Base-by-base conservation (phyloP, 345 rosid species). In the Eucalyptus cloeziana region DNA sequence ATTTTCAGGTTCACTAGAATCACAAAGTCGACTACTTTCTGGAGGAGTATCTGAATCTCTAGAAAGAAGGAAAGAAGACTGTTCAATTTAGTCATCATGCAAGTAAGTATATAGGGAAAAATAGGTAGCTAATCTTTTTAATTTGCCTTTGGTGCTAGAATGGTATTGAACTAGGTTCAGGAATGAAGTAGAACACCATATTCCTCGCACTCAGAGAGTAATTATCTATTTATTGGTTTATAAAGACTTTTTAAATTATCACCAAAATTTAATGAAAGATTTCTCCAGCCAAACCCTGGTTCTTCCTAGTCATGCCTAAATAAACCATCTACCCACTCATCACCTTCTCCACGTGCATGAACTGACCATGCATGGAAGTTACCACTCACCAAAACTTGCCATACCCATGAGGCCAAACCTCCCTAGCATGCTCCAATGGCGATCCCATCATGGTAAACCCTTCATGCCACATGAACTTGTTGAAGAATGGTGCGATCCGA, bases 381-480 rank as follows among this genome's bases (percentile, higher is more conserved):
- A 27, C 69, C 43, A 91, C 92, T 90, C 91, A 97, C 99, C 99
- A 95, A 92, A 95, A 96, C 43, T 88, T 89, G 47, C 86, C 88
- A 90, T 92, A 93, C 79, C 86, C 93, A n/a, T 87, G 64, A 21
- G 99, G 98, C 98, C 96, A 97, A 87, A 97, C 97, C 88, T 90
- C 83, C 86, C 91, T 94, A 60, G 96, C 98, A 83, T 97, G 96
- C 86, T 93, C 94, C 33, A 89, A 40, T 27, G 97, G 95, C 2
- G 98, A 95, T 49, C 96, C 97, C 52, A 93, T 90, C 86, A 97
- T 93, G 43, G 99, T 97, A 88, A 97, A 96, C 52, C 99, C 99
- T 94, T 97, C 99, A 64, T 97, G 96, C 99, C 99, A 96, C 99
- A 97, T 95, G 88, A 89, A 89, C 92, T 95, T 95, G 9, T 88